Base-by-base conservation (phyloP, 140 eudicot genomes). In the Senecio squalidus region DNA sequence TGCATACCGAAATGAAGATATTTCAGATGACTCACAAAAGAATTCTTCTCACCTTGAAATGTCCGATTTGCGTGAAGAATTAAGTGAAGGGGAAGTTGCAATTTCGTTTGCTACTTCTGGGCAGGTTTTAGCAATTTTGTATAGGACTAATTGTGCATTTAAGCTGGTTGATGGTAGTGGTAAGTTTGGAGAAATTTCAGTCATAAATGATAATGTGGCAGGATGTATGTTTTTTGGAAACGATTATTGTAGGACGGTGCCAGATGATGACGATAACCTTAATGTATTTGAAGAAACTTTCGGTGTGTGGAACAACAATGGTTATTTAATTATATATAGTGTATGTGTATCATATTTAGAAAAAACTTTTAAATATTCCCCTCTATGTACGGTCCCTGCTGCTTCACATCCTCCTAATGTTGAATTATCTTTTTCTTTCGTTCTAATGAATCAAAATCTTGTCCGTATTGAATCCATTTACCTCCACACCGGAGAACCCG, bases 161-260 rank as follows among this genome's bases (percentile, higher is more conserved):
- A 84, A 72, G 75, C 74, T 80, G 57, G 75, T 75, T 38, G 76
- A 68, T 23, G 79, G 74, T 57, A 82, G 87, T 46, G 68, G 67
- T 51, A 58, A 64, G 24, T 21, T 93, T 62, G 99, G 99, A 33
- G 76, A 77, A 60, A 82, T 93, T 64, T 67, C 77, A 38, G 72
- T 93, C 34, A 27, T 75, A 15, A 78, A 78, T 45, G 64, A 66
- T 51, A 71, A 82, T 30, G 85, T 76, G 29, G 60, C 60, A 24
- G 99, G 99, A 57, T 81, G 95, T 74, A 46, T 80, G 81, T 93
- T 93, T 73, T 77, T 88, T 17, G 80, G 80, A 54, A 62, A 65
- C 46, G 58, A 70, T 67, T 67, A 71, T 40, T 15, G 50, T 58
- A 31, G 47, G 27, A 30, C 15, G 28, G 30, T 30, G 11, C 31